Evolutionary conservation across 2,329 filamentous ascomycete species (phyloP).

Genomic region (Xylaria sp.): DNA sequence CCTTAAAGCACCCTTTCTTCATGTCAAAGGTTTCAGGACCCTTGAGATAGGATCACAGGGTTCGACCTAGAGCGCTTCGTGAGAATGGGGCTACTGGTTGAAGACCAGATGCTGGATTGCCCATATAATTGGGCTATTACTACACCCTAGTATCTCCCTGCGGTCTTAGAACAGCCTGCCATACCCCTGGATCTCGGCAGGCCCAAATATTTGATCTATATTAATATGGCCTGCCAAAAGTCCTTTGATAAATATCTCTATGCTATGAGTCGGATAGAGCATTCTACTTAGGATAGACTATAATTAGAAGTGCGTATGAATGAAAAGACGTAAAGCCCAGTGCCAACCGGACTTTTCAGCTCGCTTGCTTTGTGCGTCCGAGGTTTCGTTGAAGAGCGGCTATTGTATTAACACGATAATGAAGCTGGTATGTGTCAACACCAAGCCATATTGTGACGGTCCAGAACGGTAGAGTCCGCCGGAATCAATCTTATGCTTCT

Average conservation of each 20-base stretch:
- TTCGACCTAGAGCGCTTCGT: constrained; percentile 17
- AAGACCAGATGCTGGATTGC: constrained; percentile 28
- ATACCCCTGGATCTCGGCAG: background rate
- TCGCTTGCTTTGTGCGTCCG: background rate
- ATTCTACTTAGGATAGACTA: constrained; percentile 18
- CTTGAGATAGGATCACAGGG: constrained; percentile 29
- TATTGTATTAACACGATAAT: background rate
- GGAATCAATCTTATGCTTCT: background rate
- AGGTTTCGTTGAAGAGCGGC: background rate
- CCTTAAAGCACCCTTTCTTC: constrained; percentile 90
- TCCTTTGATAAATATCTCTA: constrained; percentile 36
- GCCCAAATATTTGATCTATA: background rate
- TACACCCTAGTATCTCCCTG: background rate
- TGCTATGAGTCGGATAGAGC: background rate
- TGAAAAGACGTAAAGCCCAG: background rate
- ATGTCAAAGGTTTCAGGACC: constrained; percentile 51
- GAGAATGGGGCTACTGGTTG: constrained; percentile 1
- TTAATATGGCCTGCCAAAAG: background rate
- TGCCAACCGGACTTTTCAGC: background rate
- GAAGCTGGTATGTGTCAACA: background rate
- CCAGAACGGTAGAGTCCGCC: background rate
- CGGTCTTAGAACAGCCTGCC: background rate
- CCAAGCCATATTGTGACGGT: background rate
- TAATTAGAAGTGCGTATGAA: constrained; percentile 21
- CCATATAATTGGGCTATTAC: constrained; percentile 12